These are phyloP conservation scores for Perkinsus chesapeaki DNA, from an alignment of 169 alveolate genomes.

Conservation along the genomic window DNA sequence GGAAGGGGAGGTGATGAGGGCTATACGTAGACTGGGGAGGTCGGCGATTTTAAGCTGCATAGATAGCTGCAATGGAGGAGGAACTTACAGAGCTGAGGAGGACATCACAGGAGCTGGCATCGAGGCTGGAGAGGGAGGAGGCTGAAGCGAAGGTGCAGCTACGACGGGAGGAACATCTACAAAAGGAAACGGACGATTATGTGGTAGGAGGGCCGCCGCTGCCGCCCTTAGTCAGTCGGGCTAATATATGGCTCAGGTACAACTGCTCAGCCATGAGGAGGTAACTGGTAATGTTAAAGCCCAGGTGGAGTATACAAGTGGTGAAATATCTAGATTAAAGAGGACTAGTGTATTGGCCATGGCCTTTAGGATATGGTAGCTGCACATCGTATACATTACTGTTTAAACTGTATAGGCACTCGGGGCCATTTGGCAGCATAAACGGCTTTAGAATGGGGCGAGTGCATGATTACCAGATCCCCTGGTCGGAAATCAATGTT, in stretches of 20 bases:
- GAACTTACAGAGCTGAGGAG: neutral
- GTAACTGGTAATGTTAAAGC: neutral
- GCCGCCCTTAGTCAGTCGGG: neutral
- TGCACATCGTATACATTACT: neutral
- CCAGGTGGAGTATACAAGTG: neutral
- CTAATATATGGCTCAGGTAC: neutral
- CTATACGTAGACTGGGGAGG: neutral
- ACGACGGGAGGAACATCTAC: neutral
- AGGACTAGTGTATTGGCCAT: neutral
- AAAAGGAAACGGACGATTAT: neutral
- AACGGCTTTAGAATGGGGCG: neutral
- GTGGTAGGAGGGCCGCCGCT: neutral
- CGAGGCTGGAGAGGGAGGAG: neutral
- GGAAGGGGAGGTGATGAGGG: neutral
- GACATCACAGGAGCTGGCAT: neutral
- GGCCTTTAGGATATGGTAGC: neutral
- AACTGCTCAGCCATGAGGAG: neutral
- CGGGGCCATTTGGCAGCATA: neutral
- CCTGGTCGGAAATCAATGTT: constrained; percentile 36
- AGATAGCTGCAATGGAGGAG: neutral
- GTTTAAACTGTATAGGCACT: neutral
- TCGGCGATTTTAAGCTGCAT: neutral
- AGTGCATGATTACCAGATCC: neutral
- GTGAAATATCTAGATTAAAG: neutral
- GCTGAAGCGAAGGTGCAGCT: neutral